phyloP scores from a whole-genome alignment of 2,329 filamentous ascomycete species.

The Aspergillus texensis region DNA sequence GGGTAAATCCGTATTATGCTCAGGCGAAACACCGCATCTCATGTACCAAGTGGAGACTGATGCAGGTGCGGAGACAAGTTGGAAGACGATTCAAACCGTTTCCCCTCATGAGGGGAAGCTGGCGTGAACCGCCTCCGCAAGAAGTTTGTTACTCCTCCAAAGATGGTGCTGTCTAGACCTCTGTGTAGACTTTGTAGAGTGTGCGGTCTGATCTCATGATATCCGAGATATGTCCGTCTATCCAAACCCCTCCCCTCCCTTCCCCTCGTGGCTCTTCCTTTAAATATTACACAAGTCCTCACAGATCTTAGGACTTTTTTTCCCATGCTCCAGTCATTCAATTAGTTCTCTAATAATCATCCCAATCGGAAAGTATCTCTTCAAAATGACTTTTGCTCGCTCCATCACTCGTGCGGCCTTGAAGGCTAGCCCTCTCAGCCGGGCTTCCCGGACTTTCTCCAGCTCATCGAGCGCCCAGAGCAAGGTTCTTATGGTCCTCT shows the following conservation, averaged over 20 bases:
- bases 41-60: not conserved
- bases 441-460: constrained; percentile 52
- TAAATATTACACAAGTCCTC: not conserved
- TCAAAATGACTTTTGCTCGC: not conserved
- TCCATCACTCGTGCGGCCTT: not conserved
- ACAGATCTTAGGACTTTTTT: not conserved
- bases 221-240: not conserved
- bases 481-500: constrained; percentile 92
- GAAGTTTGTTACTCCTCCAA: not conserved
- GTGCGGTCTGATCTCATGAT: not conserved
- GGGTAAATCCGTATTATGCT: not conserved
- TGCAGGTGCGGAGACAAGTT: not conserved
- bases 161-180: not conserved
- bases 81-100: not conserved
- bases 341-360: not conserved
- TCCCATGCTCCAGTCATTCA: not conserved
- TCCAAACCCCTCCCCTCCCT: not conserved
- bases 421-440: not conserved
- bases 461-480: constrained; percentile 74
- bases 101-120: not conserved
- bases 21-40: not conserved
- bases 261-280: not conserved
- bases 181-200: too few relatives aligned
- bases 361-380: not conserved
- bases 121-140: not conserved